Base-by-base conservation (phyloP, 352 stramenopile species). In the Salisapilia sapeloensis region DNA sequence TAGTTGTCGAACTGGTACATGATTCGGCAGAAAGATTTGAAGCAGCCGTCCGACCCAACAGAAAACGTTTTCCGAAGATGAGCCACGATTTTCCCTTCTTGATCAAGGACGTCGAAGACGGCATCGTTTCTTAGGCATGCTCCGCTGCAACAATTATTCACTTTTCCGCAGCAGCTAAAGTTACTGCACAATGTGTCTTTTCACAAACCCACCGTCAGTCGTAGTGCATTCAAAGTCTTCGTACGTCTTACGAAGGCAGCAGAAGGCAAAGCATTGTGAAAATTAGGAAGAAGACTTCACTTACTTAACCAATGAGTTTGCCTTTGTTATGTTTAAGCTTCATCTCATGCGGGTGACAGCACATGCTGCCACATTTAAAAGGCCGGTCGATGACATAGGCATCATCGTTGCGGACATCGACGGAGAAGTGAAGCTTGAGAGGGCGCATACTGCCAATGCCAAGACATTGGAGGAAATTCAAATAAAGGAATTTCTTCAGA, bases 71-170 rank as follows among this genome's bases (percentile, higher is more conserved):
- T 45, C 45, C 77, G 63, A 22, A 82, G 19, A 34, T 77, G 59
- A 11, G 53, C 66, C 4, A 55, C 60, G 22, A 72, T 38, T 6
- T 59, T 24, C 23, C 58, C 61, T 19, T 79, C 55, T 12, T 35
- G 44, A 38, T 77, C 60, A 12, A 79, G 36, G 6, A 81, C 53
- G 28, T 81, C 62, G 42, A 70, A 77, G 35, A 79, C 60, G 1
- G 60, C 55, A 35, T 81, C 65, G 34, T 75, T 69, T 33, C 59
- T 55, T 40, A 42, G 63, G 41, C 62, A 79, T 17, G 62, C 74
- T 9, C 45, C 57, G 14, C 62, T 60, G 31, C 62, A 81, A 27
- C 62, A 79, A 34, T 77, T 82, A 52, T 79, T 72, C 15, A 71
- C 55, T 14, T 57, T 56, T 13, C 60, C 60, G 24, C 62, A 74